Conservation (phyloP, 2,329 filamentous ascomycete genomes). For the Aureobasidium namibiae region DNA sequence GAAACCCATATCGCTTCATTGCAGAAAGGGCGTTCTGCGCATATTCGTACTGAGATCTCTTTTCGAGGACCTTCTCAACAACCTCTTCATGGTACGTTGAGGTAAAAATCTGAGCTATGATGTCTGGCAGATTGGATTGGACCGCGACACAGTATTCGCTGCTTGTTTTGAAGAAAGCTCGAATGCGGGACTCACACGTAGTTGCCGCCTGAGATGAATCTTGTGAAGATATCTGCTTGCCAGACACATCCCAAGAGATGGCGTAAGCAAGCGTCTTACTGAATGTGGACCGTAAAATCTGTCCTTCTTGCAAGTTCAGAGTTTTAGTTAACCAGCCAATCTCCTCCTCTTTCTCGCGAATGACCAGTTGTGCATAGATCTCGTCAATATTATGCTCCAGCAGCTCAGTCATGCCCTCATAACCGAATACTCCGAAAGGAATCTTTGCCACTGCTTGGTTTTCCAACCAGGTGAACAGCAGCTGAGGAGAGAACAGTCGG, state of each 20-base stretch:
- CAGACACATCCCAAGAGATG: slow-evolving; percentile 64
- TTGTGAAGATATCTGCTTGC: not conserved
- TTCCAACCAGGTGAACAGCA: slow-evolving; percentile 86
- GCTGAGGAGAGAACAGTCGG: slow-evolving; percentile 73
- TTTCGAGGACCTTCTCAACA: slow-evolving; percentile 48
- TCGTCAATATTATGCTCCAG: slow-evolving; percentile 66
- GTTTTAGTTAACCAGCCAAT: slow-evolving; percentile 51
- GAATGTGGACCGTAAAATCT: slow-evolving; percentile 62
- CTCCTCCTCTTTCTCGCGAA: slow-evolving; percentile 64
- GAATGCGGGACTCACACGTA: slow-evolving; percentile 58
- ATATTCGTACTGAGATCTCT: slow-evolving; percentile 41
- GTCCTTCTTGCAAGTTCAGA: slow-evolving; percentile 45
- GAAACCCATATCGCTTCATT: slow-evolving; percentile 63
- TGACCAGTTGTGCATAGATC: slow-evolving; percentile 68
- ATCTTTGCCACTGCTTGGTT: slow-evolving; percentile 58
- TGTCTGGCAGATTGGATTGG: slow-evolving; percentile 63
- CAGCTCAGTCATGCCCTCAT: slow-evolving; percentile 58
- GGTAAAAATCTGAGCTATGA: slow-evolving; percentile 68
- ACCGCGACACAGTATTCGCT: slow-evolving; percentile 52
- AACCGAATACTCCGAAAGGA: slow-evolving; percentile 80
- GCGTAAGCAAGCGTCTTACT: slow-evolving; percentile 75
- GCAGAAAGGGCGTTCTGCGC: slow-evolving; percentile 57
- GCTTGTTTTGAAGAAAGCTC: slow-evolving; percentile 60
- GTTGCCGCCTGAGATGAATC: slow-evolving; percentile 13
- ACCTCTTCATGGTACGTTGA: slow-evolving; percentile 63